Evolutionary conservation across 2,329 filamentous ascomycete genomes (phyloP).

Genomic region (Pestalotiopsis sp.): DNA sequence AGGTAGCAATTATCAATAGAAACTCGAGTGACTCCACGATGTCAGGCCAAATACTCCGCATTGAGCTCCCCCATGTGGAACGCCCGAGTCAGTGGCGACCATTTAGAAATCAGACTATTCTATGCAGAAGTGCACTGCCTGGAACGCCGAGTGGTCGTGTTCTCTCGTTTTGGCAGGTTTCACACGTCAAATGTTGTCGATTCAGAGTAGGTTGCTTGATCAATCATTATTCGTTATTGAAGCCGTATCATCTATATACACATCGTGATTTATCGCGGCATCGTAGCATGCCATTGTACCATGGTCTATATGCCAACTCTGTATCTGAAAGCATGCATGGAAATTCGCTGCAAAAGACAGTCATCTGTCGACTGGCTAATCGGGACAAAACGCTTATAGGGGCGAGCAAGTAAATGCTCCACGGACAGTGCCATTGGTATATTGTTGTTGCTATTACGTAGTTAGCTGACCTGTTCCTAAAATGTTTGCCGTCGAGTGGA

Average conservation of each 20-base stretch:
- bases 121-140: neutral
- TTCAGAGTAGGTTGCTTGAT: neutral
- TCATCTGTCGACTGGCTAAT: neutral
- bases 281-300: neutral
- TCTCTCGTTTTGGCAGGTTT: neutral
- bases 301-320: neutral
- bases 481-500: neutral
- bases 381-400: neutral
- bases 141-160: neutral
- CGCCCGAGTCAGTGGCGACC: neutral
- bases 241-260: constrained; percentile 2
- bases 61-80: neutral
- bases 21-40: neutral
- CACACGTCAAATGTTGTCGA: neutral
- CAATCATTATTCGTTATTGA: constrained; percentile 6
- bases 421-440: neutral
- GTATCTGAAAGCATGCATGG: no score
- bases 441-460: constrained; percentile 9
- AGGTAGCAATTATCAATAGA: neutral
- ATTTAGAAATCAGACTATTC: neutral
- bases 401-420: constrained; percentile 13
- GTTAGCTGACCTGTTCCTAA: neutral
- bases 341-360: neutral
- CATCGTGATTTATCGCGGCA: neutral
- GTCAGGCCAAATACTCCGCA: neutral